Conservation (phyloP, 2,329 filamentous ascomycete genomes). For the Cladobotryum mycophilum region DNA sequence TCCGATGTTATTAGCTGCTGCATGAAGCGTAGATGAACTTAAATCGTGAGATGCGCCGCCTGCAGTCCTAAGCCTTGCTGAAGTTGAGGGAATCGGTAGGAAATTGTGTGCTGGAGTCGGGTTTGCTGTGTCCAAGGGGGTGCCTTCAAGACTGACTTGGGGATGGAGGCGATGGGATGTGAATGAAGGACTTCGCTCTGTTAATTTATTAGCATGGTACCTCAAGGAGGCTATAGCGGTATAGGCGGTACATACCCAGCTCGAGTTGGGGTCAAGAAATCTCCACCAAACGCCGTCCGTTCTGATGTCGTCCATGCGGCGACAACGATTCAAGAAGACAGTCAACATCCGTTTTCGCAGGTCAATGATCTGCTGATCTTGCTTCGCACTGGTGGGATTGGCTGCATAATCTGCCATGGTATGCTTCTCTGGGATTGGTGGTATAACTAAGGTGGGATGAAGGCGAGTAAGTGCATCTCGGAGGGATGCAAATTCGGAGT, state of each 20-base stretch:
- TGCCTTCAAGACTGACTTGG: slow-evolving; percentile 89
- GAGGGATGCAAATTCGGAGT: slow-evolving; percentile 93
- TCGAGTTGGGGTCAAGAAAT: slow-evolving; percentile 95
- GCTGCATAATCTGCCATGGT: slow-evolving; percentile 98
- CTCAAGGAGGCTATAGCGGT: background rate
- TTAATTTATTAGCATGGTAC: slow-evolving; percentile 15
- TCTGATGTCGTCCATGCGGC: slow-evolving; percentile 83
- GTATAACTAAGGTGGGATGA: slow-evolving; percentile 91
- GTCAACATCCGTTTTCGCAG: slow-evolving; percentile 93
- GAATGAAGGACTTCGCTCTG: slow-evolving; percentile 94
- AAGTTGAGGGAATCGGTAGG: slow-evolving; percentile 77
- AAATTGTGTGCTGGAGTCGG: slow-evolving; percentile 80
- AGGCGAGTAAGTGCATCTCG: slow-evolving; percentile 82
- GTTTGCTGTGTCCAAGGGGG: slow-evolving; percentile 93
- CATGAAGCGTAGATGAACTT: slow-evolving; percentile 31
- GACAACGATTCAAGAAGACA: slow-evolving; percentile 90
- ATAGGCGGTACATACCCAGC: slow-evolving; percentile 64
- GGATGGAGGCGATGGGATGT: slow-evolving; percentile 82
- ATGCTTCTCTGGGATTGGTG: slow-evolving; percentile 97
- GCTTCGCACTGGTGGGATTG: slow-evolving; percentile 95
- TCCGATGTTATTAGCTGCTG: slow-evolving; percentile 56
- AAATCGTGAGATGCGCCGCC: slow-evolving; percentile 31
- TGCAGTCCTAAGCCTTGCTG: slow-evolving; percentile 72
- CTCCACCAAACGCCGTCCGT: slow-evolving; percentile 97
- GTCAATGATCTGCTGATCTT: slow-evolving; percentile 95